These are phyloP conservation scores for Hortiboletus campestris DNA, from an alignment of 768 basidiomycete genomes.

Conservation along the genomic window DNA sequence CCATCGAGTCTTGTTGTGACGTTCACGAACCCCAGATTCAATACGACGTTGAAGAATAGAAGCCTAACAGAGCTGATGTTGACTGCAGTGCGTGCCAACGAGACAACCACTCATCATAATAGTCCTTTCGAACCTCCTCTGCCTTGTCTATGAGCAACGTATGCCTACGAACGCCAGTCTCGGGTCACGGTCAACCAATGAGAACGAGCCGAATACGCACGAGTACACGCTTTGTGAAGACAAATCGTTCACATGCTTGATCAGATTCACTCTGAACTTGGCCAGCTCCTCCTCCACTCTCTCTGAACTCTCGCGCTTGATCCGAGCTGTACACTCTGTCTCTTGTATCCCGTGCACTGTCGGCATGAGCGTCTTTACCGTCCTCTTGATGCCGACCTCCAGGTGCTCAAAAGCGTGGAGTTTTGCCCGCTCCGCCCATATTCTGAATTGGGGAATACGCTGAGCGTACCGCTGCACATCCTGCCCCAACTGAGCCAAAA, in stretches of 20 bases:
- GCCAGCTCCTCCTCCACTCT: conserved; percentile 4
- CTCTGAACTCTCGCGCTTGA: neutral
- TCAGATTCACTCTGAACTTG: conserved; percentile 17
- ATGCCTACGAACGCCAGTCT: conserved; percentile 4
- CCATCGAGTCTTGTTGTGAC: conserved; percentile 16
- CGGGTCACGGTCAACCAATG: too few relatives aligned
- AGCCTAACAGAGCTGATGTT: neutral
- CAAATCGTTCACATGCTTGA: conserved; percentile 15
- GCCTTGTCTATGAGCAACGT: conserved; percentile 1
- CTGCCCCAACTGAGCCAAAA: neutral
- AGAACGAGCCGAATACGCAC: neutral
- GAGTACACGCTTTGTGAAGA: neutral
- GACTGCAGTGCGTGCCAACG: too few relatives aligned
- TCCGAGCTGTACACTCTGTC: neutral
- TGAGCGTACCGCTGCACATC: neutral
- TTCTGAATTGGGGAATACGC: neutral
- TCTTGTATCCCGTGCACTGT: conserved; percentile 11
- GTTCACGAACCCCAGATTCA: conserved; percentile 1
- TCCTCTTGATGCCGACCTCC: neutral
- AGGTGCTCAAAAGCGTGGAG: neutral
- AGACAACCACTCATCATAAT: neutral
- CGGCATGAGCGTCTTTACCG: conserved; percentile 7
- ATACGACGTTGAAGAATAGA: neutral
- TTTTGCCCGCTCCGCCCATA: neutral
- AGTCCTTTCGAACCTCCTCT: neutral